A percentile compares a stretch with the other conserved stretches of the same genome.
These are phyloP conservation scores for Logfia minima DNA, from an alignment of 129 eudicot genomes.

Conservation along the genomic window DNA sequence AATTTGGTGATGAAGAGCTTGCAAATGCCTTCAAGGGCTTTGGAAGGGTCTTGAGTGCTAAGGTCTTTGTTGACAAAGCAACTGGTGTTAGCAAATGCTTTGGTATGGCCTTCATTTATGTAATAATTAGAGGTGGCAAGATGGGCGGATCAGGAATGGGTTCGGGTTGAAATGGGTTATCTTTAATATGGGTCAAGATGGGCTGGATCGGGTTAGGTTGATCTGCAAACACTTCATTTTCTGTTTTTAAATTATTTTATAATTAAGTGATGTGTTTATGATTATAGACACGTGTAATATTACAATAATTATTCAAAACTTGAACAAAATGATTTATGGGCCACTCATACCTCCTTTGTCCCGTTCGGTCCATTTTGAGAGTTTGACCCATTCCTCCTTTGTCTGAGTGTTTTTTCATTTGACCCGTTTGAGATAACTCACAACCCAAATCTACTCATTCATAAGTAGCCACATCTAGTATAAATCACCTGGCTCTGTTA, in stretches of 20 bases:
- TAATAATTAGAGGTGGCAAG: not conserved
- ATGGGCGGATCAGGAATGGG: not conserved
- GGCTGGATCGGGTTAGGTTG: not conserved
- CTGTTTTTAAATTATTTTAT: too few species aligned
- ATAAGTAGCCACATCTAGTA: not conserved
- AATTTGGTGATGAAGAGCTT: slow-evolving; percentile 88
- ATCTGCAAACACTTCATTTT: not conserved
- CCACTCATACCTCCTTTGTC: not conserved
- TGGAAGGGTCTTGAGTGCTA: slow-evolving; percentile 89
- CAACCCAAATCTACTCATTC: not conserved
- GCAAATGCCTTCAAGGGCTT: slow-evolving; percentile 70
- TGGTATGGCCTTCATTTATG: slow-evolving; percentile 43
- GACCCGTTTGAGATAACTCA: not conserved
- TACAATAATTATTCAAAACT: not conserved
- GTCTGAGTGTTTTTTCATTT: not conserved
- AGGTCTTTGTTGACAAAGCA: slow-evolving; percentile 84
- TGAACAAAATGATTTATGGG: not conserved
- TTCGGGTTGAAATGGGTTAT: not conserved
- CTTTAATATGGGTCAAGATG: not conserved
- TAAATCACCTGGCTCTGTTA: not conserved
- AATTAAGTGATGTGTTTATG: too few species aligned
- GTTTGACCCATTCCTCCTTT: not conserved
- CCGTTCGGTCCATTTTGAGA: not conserved
- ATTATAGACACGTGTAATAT: too few species aligned
- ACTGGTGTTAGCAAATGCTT: slow-evolving; percentile 94